These are phyloP conservation scores for Sarcocystis neurona DNA, from an alignment of 169 alveolate species.

Conservation along the genomic window DNA sequence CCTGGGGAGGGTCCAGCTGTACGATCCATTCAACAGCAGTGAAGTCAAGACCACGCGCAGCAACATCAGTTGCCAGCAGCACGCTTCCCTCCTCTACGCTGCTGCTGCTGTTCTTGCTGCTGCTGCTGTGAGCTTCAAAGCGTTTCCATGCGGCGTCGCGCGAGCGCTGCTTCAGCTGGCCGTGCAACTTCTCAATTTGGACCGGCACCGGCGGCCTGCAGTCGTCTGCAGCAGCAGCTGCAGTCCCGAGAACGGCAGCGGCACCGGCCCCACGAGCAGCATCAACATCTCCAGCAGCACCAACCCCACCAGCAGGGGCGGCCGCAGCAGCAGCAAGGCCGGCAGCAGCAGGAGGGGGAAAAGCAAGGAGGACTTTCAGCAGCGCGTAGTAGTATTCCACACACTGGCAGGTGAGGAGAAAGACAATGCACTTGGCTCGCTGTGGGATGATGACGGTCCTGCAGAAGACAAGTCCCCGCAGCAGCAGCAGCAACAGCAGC, in stretches of 20 bases:
- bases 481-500: neutral
- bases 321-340: neutral
- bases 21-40: conserved; percentile 96
- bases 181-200: conserved; percentile 64
- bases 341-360: neutral
- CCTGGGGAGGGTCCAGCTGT: conserved; percentile 94
- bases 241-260: neutral
- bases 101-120: conserved; percentile 15
- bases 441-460: neutral
- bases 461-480: neutral
- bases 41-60: conserved; percentile 98
- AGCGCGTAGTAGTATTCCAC: conserved; percentile 64
- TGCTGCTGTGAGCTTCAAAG: conserved; percentile 37
- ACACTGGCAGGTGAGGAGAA: conserved; percentile 68
- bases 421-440: conserved; percentile 55
- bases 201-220: conserved; percentile 11
- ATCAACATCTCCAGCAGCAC: too few relatives aligned
- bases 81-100: too few relatives aligned
- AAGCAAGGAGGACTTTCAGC: conserved; percentile 3
- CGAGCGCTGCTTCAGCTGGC: conserved; percentile 63
- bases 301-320: neutral
- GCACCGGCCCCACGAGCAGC: neutral
- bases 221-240: too few relatives aligned
- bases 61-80: conserved; percentile 98
- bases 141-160: conserved; percentile 31